Evolutionary conservation across 306 rosid species (phyloP), one percentile per base, ranked within the genome.

Genomic region (Sechiopsis laciniata): DNA sequence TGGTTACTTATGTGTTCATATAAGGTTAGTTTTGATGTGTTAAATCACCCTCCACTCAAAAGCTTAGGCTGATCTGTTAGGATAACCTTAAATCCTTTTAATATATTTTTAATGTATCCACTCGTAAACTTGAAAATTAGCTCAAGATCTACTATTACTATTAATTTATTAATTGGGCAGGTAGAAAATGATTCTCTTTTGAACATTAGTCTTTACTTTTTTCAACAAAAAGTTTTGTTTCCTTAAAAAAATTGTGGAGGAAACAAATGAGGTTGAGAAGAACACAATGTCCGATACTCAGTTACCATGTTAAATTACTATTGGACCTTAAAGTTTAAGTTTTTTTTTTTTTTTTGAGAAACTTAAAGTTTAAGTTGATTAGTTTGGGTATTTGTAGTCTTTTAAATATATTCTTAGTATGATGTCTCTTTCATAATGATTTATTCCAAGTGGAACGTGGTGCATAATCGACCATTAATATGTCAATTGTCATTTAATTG

Each of bases 331-430:
- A 64, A 40, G 17, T 64, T 64, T 64, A 40, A 40, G 29, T 40
- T 40, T n/a, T n/a, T n/a, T n/a, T n/a, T n/a, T n/a, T n/a, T n/a
- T n/a, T n/a, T n/a, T n/a, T n/a, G n/a, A n/a, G n/a, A n/a, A n/a
- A n/a, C 52, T n/a, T 17, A n/a, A 64, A 40, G 17, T 64, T 64
- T 64, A 40, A 40, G 29, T 40, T 40, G 16, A 64, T 63, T 35
- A 63, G 69, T 63, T 63, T 32, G 51, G 48, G 48, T 15, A 29
- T 62, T 24, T 61, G 6, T 61, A 7, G 62, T 56, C 62, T 56
- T 56, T 20, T 56, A 0, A 19, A 55, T 55, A 55, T 55, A 55
- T 55, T 7, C 61, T 55, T 56, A 56, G 6, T 21, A 56, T 56
- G 62, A 56, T 15, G 68, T 7, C 21, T 62, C 21, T 62, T 62